These are phyloP conservation scores for Peronospora farinosa DNA, from an alignment of 352 stramenopile species.

Conservation along the genomic window DNA sequence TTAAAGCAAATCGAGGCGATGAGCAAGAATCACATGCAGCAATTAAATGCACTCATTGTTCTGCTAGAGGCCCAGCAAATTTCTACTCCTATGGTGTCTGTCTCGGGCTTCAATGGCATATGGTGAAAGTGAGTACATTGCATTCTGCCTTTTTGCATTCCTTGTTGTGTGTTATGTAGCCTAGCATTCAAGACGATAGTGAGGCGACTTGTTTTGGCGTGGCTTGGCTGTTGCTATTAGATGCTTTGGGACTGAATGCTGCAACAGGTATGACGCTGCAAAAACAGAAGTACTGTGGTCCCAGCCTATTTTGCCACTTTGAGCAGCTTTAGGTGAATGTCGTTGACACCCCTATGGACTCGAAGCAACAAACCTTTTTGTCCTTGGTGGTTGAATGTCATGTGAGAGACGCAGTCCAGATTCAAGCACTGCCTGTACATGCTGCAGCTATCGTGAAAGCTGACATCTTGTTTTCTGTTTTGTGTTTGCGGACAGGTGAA, in stretches of 20 bases:
- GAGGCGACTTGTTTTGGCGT: background rate
- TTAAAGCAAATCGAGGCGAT: constrained; percentile 19
- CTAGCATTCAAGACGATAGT: constrained; percentile 5
- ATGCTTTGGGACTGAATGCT: background rate
- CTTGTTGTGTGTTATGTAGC: constrained; percentile 11
- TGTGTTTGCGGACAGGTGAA: constrained; percentile 7
- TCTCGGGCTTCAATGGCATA: constrained; percentile 11
- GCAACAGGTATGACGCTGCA: constrained; percentile 23
- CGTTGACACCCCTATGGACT: no score
- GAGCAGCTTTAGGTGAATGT: no score
- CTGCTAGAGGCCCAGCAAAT: constrained; percentile 14
- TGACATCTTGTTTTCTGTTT: constrained; percentile 1
- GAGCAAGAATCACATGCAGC: constrained; percentile 25
- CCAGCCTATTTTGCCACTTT: background rate
- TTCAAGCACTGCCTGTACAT: no score
- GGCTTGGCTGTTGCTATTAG: constrained; percentile 1
- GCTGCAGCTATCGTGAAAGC: background rate
- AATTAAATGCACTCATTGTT: constrained; percentile 25
- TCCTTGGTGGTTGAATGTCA: background rate
- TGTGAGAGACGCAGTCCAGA: no score
- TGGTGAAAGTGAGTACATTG: constrained; percentile 34
- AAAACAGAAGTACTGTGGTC: background rate
- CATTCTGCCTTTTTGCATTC: constrained; percentile 26
- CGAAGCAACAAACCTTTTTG: background rate
- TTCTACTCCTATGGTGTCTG: constrained; percentile 7